Evolutionary conservation across 305 asterid genomes (phyloP), one percentile per base, ranked within the genome.

Genomic region (Salvia sclarea): DNA sequence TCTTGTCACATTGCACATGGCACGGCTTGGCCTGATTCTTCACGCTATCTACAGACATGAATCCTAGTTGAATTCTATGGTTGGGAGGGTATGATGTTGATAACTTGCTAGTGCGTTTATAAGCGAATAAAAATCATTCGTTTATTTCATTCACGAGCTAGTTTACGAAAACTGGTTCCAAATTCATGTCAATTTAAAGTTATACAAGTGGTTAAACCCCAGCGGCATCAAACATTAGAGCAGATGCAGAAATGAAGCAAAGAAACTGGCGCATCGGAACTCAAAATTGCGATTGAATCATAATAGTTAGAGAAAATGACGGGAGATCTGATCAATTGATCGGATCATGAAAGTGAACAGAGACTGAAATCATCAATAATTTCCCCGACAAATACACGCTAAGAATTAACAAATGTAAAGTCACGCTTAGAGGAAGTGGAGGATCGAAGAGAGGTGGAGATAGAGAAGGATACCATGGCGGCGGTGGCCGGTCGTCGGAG

Each of bases 381-480:
- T 53, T 45, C 75, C 31, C 57, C 40, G 47, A 40, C 18, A 64
- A n/a, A 62, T 35, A 24, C 40, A 63, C 8, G 41, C 5, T 28
- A 9, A 22, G 63, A 35, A 57, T 5, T 10, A 31, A 11, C 8
- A 59, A 14, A 61, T 40, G 11, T 20, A 22, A 61, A 44, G 60
- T 40, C 57, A 9, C 50, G 62, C 22, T 45, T 7, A 22, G 10
- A 43, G 53, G 21, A 31, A 14, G 18, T 44, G 58, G 24, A 38
- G 49, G 69, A 61, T 13, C 35, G 16, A 30, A 41, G 6, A 61
- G 11, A 52, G 49, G 6, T 14, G 7, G 41, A 38, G 55, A 44
- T 13, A 45, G 74, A 66, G 33, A 17, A 35, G 56, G 6, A 44
- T 67, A 76, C 81, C 81, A 76, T 76, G 67, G 70, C 62, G 73